Percentiles rank a stretch among this genome's conserved stretches.
phyloP scores from a whole-genome alignment of 352 stramenopile genomes.

The Phytophthora foliorum region DNA sequence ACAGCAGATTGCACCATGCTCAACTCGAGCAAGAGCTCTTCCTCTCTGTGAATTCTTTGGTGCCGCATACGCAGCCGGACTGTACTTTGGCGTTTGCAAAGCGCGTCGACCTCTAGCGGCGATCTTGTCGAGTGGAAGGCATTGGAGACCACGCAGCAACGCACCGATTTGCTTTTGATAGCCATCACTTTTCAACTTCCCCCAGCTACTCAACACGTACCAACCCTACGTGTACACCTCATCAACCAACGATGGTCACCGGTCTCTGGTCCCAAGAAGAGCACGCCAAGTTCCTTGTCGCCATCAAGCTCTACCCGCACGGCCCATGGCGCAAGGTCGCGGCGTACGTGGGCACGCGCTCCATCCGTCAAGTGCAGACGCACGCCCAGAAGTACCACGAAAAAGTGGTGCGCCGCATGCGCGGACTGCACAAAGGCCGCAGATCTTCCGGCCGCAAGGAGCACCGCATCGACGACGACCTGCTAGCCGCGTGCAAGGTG shows the following conservation, averaged over 20 bases:
- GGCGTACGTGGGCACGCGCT: conserved; percentile 58
- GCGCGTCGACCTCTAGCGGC: conserved; percentile 18
- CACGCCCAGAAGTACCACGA: conserved; percentile 77
- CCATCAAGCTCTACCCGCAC: conserved; percentile 57
- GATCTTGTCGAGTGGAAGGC: conserved; percentile 29
- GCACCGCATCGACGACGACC: conserved; percentile 52
- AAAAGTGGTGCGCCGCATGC: conserved; percentile 58
- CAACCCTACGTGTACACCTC: conserved; percentile 33
- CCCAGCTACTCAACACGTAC: conserved; percentile 29
- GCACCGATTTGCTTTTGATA: not conserved
- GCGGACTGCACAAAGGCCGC: conserved; percentile 54
- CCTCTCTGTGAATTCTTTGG: conserved; percentile 37
- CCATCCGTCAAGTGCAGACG: conserved; percentile 68
- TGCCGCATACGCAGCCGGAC: conserved; percentile 21
- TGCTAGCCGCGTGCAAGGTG: conserved; percentile 45
- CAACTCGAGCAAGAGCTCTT: conserved; percentile 5
- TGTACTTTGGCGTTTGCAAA: conserved; percentile 12
- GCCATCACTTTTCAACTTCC: conserved; percentile 34
- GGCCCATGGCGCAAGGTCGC: conserved; percentile 66
- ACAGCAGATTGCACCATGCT: conserved; percentile 40
- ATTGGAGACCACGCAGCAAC: conserved; percentile 25
- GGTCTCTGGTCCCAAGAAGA: conserved; percentile 69
- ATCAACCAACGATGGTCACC: conserved; percentile 27
- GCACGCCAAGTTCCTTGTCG: conserved; percentile 68
- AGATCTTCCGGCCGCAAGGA: conserved; percentile 45